phyloP scores from a whole-genome alignment of 208 protist species.

The Trypanosoma mega region DNA sequence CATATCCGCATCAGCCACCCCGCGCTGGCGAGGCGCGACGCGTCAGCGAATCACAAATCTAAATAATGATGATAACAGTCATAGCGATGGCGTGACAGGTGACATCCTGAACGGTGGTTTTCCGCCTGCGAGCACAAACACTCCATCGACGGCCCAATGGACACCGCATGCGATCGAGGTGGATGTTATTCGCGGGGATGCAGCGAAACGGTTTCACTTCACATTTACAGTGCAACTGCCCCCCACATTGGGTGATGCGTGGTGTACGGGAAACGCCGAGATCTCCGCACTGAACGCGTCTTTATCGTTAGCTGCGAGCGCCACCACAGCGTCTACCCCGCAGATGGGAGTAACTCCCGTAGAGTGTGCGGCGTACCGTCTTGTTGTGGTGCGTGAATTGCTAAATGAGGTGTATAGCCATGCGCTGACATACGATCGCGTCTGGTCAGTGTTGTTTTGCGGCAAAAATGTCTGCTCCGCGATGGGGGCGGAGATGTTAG shows the following conservation, averaged over 20 bases:
- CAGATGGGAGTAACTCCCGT: neutral
- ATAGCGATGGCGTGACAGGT: too few species aligned
- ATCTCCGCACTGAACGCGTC: neutral
- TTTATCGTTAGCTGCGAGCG: neutral
- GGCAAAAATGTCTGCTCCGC: slow-evolving; percentile 23
- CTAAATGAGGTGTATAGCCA: slow-evolving; percentile 3
- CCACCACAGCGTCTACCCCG: neutral
- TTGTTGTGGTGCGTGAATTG: slow-evolving; percentile 13
- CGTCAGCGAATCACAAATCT: too few species aligned
- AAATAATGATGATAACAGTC: too few species aligned
- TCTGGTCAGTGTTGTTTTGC: slow-evolving; percentile 20
- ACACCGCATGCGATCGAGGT: slow-evolving; percentile 10
- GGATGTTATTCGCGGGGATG: slow-evolving; percentile 34
- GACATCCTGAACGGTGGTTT: too few species aligned
- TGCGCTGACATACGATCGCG: neutral
- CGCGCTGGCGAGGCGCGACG: too few species aligned
- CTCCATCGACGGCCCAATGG: neutral
- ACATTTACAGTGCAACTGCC: slow-evolving; percentile 5
- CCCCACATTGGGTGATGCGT: neutral
- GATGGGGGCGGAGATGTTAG: slow-evolving; percentile 20
- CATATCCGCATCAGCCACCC: too few species aligned
- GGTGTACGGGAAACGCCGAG: too few species aligned
- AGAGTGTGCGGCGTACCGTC: neutral
- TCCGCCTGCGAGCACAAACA: too few species aligned
- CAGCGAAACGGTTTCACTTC: slow-evolving; percentile 24